Base-by-base conservation (phyloP, 495 filamentous ascomycete genomes). In the Rhypophila decipiens region DNA sequence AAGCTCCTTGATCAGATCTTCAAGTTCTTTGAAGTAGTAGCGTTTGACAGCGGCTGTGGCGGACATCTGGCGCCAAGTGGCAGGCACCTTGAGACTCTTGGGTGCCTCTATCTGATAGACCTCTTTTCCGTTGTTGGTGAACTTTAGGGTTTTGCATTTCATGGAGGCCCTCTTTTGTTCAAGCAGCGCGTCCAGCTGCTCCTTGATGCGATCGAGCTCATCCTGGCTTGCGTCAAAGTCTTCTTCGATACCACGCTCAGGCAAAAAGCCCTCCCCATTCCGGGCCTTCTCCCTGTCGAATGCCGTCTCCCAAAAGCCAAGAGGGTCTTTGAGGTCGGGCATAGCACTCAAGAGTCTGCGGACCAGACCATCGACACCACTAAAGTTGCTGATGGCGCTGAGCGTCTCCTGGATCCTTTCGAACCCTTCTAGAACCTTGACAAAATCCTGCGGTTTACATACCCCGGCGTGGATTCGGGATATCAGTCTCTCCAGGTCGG, bases 61-160 rank as follows among this genome's bases (percentile, higher is more conserved):
- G 15, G 90, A 96, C 90, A 96, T 96, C 64, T 96, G 93, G 56
- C 87, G 81, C 94, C 94, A 99, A 52, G 68, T 70, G 55, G 86
- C 84, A 0, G 94, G 93, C 5, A 99, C 77, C 61, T 90, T 95
- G 60, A 90, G 75, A 36, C 88, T 84, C 54, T 85, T 80, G 0
- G 94, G 94, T 0, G 87, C 85, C 63, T 99, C 94, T 2, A 99
- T 78, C 63, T 96, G 89, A 61, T 95, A 99, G 40, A 96, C 86
- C 58, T 99, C 94, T 65, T 97, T 99, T 21, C 94, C 94, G 27
- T 89, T 87, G 60, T 97, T 87, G 22, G 81, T 82, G 68, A 85
- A 99, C 49, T 78, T 81, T 53, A 97, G 84, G 2, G 87, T 82
- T 49, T 69, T 76, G 54, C 68, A 75, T 46, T 70, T 71, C 8